A percentile compares a stretch with the other conserved stretches of the same genome.
Conservation (phyloP, 495 filamentous ascomycete genomes). For the Apiosordaria backusii region DNA sequence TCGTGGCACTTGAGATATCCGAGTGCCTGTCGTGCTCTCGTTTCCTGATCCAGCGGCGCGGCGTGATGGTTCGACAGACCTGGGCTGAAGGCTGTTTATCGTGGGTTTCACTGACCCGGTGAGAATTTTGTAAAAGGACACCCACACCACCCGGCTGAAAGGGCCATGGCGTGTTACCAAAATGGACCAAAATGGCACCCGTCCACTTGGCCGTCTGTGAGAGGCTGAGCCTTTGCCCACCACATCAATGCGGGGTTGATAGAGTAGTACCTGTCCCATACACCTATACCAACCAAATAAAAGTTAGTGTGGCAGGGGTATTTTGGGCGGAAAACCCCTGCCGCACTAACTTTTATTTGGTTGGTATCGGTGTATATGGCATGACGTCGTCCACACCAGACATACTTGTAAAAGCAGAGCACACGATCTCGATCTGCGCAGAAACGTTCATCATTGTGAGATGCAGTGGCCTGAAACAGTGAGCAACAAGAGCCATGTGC, state of each 20-base stretch:
- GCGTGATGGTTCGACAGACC: constrained; percentile 4
- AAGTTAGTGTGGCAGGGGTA: too few relatives aligned
- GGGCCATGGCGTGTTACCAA: constrained; percentile 21
- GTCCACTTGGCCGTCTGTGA: constrained; percentile 36
- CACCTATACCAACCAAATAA: too few relatives aligned
- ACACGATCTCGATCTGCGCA: background rate
- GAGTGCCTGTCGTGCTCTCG: constrained; percentile 1
- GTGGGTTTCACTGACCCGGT: background rate
- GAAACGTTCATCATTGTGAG: background rate
- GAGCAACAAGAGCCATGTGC: background rate
- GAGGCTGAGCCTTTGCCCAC: constrained; percentile 25
- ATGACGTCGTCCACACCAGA: background rate
- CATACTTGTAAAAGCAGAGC: background rate
- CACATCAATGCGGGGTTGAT: constrained; percentile 12
- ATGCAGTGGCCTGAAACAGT: too few relatives aligned
- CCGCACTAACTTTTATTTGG: too few relatives aligned
- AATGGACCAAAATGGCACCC: constrained; percentile 13
- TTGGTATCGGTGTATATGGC: too few relatives aligned
- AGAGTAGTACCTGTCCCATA: constrained; percentile 3
- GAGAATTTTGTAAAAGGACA: constrained; percentile 9
- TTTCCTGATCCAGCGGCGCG: constrained; percentile 4
- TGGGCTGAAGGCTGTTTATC: background rate
- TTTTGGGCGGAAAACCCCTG: too few relatives aligned
- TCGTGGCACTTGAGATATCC: background rate
- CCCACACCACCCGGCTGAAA: constrained; percentile 9